phyloP scores from a whole-genome alignment of 2,329 filamentous ascomycete species.

The Colletotrichum gigasporum region DNA sequence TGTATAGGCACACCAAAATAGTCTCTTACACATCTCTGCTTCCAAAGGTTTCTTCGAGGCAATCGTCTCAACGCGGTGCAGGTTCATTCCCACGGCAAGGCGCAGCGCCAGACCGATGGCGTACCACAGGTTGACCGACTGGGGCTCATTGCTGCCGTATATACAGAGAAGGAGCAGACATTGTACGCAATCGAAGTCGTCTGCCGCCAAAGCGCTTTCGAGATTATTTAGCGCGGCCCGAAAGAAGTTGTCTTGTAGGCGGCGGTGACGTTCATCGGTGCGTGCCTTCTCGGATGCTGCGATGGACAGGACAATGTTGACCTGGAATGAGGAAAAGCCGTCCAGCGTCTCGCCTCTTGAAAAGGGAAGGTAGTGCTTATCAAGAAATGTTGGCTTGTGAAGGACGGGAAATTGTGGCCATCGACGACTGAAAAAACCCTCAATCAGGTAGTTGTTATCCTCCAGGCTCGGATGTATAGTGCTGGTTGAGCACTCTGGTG shows the following conservation, averaged over 20 bases:
- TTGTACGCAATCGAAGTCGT: slow-evolving; percentile 37
- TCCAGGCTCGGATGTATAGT: not conserved
- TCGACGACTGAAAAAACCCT: slow-evolving; percentile 37
- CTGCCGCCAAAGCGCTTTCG: slow-evolving; percentile 26
- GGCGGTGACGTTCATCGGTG: not conserved
- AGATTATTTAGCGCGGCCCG: not conserved
- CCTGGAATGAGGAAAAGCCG: slow-evolving; percentile 32
- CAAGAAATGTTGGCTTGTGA: slow-evolving; percentile 34
- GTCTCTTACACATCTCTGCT: slow-evolving; percentile 38
- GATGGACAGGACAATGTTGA: slow-evolving; percentile 38
- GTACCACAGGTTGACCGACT: slow-evolving; percentile 38
- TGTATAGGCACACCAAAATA: slow-evolving; percentile 42
- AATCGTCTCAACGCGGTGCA: slow-evolving; percentile 33
- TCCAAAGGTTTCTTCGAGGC: slow-evolving; percentile 19
- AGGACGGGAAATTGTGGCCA: slow-evolving; percentile 39
- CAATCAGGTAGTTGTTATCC: slow-evolving; percentile 15
- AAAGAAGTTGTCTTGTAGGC: not conserved
- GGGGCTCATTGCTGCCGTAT: slow-evolving; percentile 39
- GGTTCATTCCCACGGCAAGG: slow-evolving; percentile 35
- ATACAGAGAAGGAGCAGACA: slow-evolving; percentile 37
- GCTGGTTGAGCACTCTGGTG: not conserved
- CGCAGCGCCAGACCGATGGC: slow-evolving; percentile 35
- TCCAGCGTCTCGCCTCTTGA: not conserved
- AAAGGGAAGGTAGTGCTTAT: slow-evolving; percentile 18
- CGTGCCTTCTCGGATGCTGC: slow-evolving; percentile 33